Percentiles rank a stretch among this genome's conserved stretches.
Evolutionary conservation across 1,139 yeast species (phyloP).

Genomic region (Blastobotrys arbuscula): DNA sequence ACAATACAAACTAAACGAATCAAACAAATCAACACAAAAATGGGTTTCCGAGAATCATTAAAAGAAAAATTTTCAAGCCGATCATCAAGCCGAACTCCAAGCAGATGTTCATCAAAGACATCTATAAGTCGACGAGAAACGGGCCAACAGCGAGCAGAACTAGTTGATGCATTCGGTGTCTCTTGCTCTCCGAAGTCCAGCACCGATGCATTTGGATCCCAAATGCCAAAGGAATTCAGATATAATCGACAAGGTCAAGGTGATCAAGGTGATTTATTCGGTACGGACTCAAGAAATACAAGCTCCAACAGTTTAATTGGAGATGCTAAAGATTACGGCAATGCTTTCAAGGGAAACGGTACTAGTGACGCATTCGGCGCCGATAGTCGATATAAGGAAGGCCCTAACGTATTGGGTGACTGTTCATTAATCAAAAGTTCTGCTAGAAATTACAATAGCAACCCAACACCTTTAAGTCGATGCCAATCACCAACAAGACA

Average conservation of each 20-base stretch:
- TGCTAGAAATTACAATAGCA: not conserved
- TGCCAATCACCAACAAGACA: not conserved
- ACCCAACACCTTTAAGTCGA: not conserved
- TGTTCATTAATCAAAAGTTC: not conserved
- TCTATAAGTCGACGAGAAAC: not conserved
- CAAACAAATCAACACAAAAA: no score
- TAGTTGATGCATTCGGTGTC: slow-evolving; percentile 1
- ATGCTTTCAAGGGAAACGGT: not conserved
- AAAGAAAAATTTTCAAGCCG: not conserved
- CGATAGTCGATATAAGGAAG: not conserved
- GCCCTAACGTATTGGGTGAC: not conserved
- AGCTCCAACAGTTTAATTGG: not conserved
- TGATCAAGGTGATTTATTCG: slow-evolving; percentile 2
- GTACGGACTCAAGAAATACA: not conserved
- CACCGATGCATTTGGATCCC: slow-evolving; percentile 4
- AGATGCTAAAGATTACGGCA: not conserved
- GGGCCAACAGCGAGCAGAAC: not conserved
- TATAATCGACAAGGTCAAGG: not conserved
- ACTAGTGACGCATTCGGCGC: slow-evolving; percentile 1
- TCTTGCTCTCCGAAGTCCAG: no score
- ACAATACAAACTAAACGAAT: no score
- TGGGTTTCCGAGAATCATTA: slow-evolving; percentile 1
- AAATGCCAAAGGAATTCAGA: not conserved
- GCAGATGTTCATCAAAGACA: slow-evolving; percentile 2
- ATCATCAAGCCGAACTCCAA: not conserved